These are phyloP conservation scores for Vanderwaltozyma verrucispora DNA, from an alignment of 805 yeast genomes.

Conservation along the genomic window DNA sequence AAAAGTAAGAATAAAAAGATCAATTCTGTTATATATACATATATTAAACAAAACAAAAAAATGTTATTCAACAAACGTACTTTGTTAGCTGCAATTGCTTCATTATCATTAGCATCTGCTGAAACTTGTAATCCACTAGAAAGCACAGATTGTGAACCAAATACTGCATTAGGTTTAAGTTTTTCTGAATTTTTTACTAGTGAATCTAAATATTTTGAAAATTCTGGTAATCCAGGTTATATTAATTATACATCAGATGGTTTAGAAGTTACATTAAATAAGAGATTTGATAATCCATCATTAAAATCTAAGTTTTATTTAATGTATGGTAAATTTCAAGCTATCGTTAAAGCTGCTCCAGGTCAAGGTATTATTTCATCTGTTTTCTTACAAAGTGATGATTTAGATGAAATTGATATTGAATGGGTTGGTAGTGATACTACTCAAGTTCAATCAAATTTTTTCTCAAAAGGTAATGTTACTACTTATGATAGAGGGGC, in stretches of 20 bases:
- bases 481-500: constrained; percentile 72
- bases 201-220: constrained; percentile 34
- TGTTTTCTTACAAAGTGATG: constrained; percentile 73
- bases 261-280: constrained; percentile 44
- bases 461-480: constrained; percentile 71
- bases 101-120: constrained; percentile 2
- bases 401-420: constrained; percentile 78
- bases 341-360: constrained; percentile 55
- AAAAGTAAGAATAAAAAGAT: too few species aligned
- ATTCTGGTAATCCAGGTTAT: constrained; percentile 33
- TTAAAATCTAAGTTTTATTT: constrained; percentile 69
- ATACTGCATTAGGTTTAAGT: constrained; percentile 54
- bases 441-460: constrained; percentile 67
- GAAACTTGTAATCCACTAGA: constrained; percentile 37
- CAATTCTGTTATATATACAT: neutral
- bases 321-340: constrained; percentile 83
- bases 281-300: constrained; percentile 69
- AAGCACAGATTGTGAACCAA: constrained; percentile 33
- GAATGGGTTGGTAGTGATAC: constrained; percentile 82
- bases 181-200: constrained; percentile 42
- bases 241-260: constrained; percentile 46
- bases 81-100: neutral
- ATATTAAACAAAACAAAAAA: neutral
- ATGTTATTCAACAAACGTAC: constrained; percentile 1
- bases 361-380: constrained; percentile 78